A percentile compares a stretch with the other conserved stretches of the same genome.
These are phyloP conservation scores for Trypanosoma vivax DNA, from an alignment of 208 protist species.

Conservation along the genomic window DNA sequence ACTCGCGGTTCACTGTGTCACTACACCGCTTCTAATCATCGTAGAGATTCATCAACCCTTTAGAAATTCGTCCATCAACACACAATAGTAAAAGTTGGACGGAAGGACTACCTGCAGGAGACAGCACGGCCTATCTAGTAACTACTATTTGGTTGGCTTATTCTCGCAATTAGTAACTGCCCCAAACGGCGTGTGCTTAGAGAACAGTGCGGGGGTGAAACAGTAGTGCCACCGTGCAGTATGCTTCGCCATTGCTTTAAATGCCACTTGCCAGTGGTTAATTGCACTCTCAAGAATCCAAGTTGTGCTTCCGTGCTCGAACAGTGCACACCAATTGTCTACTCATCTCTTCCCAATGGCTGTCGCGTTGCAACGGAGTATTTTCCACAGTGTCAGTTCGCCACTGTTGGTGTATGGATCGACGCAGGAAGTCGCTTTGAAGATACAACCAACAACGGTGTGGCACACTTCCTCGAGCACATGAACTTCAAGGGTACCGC, in stretches of 20 bases:
- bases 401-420: conserved; percentile 97
- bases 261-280: conserved; percentile 14
- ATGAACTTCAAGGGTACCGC: conserved; percentile 98
- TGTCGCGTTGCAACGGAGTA: conserved; percentile 96
- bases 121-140: not conserved
- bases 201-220: too few species aligned
- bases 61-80: too few species aligned
- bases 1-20: too few species aligned
- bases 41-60: too few species aligned
- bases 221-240: too few species aligned
- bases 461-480: conserved; percentile 98
- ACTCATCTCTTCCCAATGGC: conserved; percentile 93
- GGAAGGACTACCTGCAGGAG: too few species aligned
- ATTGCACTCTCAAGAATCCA: conserved; percentile 47
- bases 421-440: conserved; percentile 96
- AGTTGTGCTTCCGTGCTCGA: conserved; percentile 37
- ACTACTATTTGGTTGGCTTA: not conserved
- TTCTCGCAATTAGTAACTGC: too few species aligned
- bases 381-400: conserved; percentile 81
- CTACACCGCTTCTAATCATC: too few species aligned
- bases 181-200: too few species aligned
- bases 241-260: conserved; percentile 27
- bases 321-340: conserved; percentile 75
- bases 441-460: conserved; percentile 94
- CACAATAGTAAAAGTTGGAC: too few species aligned